phyloP scores from a whole-genome alignment of 106 monocot species.

The Apostasia ramifera region DNA sequence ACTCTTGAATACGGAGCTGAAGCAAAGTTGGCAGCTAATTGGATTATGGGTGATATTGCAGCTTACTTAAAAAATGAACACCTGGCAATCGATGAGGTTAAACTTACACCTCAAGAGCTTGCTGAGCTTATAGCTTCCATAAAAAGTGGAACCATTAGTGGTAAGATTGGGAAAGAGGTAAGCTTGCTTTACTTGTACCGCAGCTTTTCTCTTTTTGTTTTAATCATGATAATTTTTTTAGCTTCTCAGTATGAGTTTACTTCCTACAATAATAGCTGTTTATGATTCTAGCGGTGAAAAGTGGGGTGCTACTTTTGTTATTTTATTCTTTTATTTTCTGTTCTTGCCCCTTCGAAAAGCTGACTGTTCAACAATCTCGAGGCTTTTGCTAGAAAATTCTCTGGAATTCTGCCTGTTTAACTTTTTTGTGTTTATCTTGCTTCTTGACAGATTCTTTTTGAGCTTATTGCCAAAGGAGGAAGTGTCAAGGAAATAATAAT shows the following conservation, averaged over 20 bases:
- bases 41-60: conserved; percentile 99
- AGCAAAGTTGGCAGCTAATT: conserved; percentile 86
- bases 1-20: conserved; percentile 73
- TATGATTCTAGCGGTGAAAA: too few species aligned
- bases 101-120: conserved; percentile 74
- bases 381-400: too few species aligned
- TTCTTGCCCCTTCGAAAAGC: too few species aligned
- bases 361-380: too few species aligned
- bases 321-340: too few species aligned
- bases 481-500: conserved; percentile 78
- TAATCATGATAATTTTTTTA: too few species aligned
- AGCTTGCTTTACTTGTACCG: not conserved
- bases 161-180: conserved; percentile 97
- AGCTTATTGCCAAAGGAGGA: conserved; percentile 87
- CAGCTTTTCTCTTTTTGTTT: too few species aligned
- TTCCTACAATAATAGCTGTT: too few species aligned
- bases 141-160: conserved; percentile 85
- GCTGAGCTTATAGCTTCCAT: conserved; percentile 83
- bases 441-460: conserved; percentile 57
- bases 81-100: conserved; percentile 71
- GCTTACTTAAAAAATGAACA: conserved; percentile 81
- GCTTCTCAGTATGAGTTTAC: too few species aligned
- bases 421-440: not conserved
- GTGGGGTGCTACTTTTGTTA: too few species aligned
- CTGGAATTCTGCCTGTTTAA: not conserved